A percentile compares a stretch with the other conserved stretches of the same genome.
These are phyloP conservation scores for Lepiota brunneoincarnata DNA, from an alignment of 768 basidiomycete genomes.

Conservation along the genomic window DNA sequence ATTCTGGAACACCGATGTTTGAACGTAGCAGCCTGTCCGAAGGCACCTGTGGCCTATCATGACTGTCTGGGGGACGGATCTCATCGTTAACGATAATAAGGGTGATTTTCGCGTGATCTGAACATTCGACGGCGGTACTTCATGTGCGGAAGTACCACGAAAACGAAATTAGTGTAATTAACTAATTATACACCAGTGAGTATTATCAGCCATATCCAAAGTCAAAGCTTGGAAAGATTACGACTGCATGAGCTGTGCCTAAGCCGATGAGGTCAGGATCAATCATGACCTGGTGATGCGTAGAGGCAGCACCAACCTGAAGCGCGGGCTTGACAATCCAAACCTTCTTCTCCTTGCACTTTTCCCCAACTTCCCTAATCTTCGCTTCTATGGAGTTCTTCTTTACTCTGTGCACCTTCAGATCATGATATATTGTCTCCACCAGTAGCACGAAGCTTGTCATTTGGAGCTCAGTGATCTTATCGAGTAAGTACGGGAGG, in stretches of 20 bases:
- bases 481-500: constrained; percentile 56
- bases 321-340: constrained; percentile 64
- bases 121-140: too few relatives aligned
- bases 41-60: too few relatives aligned
- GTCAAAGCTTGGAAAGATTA: background rate
- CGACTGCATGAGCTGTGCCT: background rate
- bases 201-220: background rate
- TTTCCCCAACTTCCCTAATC: constrained; percentile 72
- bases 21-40: too few relatives aligned
- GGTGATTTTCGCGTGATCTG: too few relatives aligned
- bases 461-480: constrained; percentile 59
- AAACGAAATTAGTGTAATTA: too few relatives aligned
- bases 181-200: background rate
- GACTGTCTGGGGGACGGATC: too few relatives aligned
- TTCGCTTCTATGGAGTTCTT: constrained; percentile 85
- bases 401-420: constrained; percentile 69
- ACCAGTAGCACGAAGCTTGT: constrained; percentile 65
- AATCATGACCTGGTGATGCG: background rate
- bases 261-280: background rate
- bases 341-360: constrained; percentile 66
- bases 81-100: too few relatives aligned
- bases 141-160: too few relatives aligned
- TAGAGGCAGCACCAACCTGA: constrained; percentile 15
- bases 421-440: constrained; percentile 69
- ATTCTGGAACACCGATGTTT: too few relatives aligned